Evolutionary conservation across 345 rosid species (phyloP), one percentile per base, ranked within the genome.

Genomic region (Rhizophora mangle): DNA sequence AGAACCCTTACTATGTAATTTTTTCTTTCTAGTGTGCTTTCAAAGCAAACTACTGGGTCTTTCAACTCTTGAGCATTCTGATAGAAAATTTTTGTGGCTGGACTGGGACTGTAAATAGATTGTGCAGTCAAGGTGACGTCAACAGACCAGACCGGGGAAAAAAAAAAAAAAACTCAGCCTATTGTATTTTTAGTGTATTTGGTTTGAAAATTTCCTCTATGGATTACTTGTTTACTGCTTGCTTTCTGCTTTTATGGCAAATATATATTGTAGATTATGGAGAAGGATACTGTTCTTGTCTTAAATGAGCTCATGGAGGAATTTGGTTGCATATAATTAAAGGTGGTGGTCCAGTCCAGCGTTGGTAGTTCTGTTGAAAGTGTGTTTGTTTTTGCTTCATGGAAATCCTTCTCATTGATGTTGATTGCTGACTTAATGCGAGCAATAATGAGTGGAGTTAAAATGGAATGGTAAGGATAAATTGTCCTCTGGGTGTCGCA

Each of bases 61-160:
- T 68, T 72, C 74, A 53, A 70, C 52, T 67, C 2, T 34, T 68
- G 60, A 80, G 56, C 65, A 36, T 74, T 63, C 75, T 46, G 69
- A 51, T 72, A 63, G 64, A 54, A 64, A 61, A 63, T 68, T 75
- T 74, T 43, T 70, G 73, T 82, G 86, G 80, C 75, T 79, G 71
- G 69, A 70, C 49, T 70, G 70, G 83, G 69, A 63, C 49, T 85
- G 86, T 82, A 82, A 70, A 82, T 85, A 78, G 72, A 74, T 65
- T 74, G 70, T 79, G 69, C 72, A 65, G 63, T 68, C 60, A 63
- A 76, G 83, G 68, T 68, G 75, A 67, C 21, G 5, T 66, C 43
- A 62, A 73, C 53, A 31, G 56, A 73, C 21, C 43, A 55, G 71
- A 64, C 66, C 29, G 29, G 31, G 6, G 24, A 8, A 2, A 22